Evolutionary conservation across 306 rosid species (phyloP).

Genomic region (Rosa persica): DNA sequence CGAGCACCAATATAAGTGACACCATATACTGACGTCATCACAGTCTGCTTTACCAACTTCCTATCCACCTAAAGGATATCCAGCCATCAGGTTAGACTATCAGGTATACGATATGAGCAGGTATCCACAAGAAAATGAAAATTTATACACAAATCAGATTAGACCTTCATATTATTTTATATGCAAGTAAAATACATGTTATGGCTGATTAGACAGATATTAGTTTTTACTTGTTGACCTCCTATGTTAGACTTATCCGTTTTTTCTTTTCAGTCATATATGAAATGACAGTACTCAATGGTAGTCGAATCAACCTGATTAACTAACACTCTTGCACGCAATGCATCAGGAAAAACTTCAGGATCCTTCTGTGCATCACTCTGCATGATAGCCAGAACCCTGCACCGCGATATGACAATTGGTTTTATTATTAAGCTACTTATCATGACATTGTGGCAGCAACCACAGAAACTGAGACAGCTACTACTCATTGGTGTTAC

Average conservation of each 20-base stretch:
- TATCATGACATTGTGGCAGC: conserved; percentile 14
- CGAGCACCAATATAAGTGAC: conserved; percentile 96
- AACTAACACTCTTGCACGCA: conserved; percentile 54
- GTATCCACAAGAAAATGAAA: conserved; percentile 10
- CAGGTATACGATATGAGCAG: conserved; percentile 25
- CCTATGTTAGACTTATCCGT: background rate
- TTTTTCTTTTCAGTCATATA: conserved; percentile 13
- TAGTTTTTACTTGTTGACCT: background rate
- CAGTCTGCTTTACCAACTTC: conserved; percentile 98
- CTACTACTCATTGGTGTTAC: background rate
- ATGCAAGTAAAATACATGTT: background rate
- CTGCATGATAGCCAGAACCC: conserved; percentile 69
- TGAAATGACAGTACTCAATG: conserved; percentile 3
- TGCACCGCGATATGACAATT: conserved; percentile 36
- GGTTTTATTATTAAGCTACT: conserved; percentile 9
- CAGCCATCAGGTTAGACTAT: conserved; percentile 33
- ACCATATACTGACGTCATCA: conserved; percentile 99
- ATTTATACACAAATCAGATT: background rate
- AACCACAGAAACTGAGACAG: background rate
- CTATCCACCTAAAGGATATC: conserved; percentile 70
- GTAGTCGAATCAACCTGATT: conserved; percentile 61
- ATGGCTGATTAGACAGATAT: background rate
- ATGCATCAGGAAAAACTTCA: conserved; percentile 63
- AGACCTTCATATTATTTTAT: background rate
- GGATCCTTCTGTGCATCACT: conserved; percentile 81